Evolutionary conservation across 208 protist genomes (phyloP), one percentile per base, ranked within the genome.

Genomic region (Leishmania guyanensis): DNA sequence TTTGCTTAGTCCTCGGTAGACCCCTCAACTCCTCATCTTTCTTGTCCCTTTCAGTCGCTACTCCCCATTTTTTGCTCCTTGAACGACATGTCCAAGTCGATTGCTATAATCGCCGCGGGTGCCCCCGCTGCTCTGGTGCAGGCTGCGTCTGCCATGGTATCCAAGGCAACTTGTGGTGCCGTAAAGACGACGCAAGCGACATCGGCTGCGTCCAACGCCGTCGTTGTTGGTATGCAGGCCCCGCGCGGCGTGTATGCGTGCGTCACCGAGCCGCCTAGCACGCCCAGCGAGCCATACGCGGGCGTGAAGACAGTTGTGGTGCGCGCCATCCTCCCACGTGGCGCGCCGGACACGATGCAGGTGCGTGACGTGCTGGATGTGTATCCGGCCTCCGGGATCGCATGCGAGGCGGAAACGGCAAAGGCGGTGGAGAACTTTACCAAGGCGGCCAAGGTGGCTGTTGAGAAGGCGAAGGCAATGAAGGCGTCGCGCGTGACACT

Each of bases 311-410:
- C 93, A 0, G 85, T 87, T 33, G 77, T 97, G 14, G 88, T 97
- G 36, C 92, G 94, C 48, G 91, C 92, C 12, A 83, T 97, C 39
- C 87, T 96, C 33, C 94, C 94, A 16, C 90, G 91, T 53, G 29
- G 78, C 10, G 78, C 86, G 46, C 73, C 81, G 36, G 90, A 89
- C 46, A 83, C 74, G 48, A 84, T 97, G 77, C 91, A 91, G 85
- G 79, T 94, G 83, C 92, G 94, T 29, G 94, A 97, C 68, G 77
- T 87, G 16, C n/a, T 97, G 17, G 94, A 97, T 65, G 90, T 95
- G 3, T 94, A 89, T 75, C 84, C 88, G 36, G 83, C 88, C 53
- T 89, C 92, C 6, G 94, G 94, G 71, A 94, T 97, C 58, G 85
- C 86, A 53, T 81, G 82, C 75, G 79, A 88, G 48, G 85, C 33